Base-by-base conservation (phyloP, 495 filamentous ascomycete genomes). In the Aspergillus biplanus region DNA sequence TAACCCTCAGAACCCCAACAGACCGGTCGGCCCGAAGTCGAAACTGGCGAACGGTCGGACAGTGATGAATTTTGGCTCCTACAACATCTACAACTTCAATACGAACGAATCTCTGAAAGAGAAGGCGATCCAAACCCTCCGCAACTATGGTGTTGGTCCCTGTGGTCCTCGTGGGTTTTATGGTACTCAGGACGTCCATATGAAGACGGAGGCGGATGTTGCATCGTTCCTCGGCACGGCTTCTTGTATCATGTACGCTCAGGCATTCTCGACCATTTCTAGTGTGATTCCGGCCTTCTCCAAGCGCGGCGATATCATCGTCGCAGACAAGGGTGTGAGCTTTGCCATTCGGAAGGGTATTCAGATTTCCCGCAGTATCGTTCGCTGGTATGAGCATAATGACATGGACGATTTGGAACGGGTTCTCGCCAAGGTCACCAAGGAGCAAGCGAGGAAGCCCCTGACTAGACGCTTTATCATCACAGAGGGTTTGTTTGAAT, bases 91-190 rank as follows among this genome's bases (percentile, higher is more conserved):
- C 82, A 98, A 99, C 75, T 91, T 99, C 69, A 90, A 93, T 65
- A 87, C 85, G 27, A 96, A 97, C 72, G 93, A 97, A 61, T 83
- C 87, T 8, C 85, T 99, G 67, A 97, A 96, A 71, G 92, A 97
- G 58, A 93, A 96, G 71, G 95, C 93, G 0, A 92, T 98, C 64
- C 89, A 92, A 70, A 95, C 93, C 6, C 84, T 99, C 31, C 91
- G 94, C 55, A 94, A 88, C 62, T 98, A 99, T 69, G 95, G 95
- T 47, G 96, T 98, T 39, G 95, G 95, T 21, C 93, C 95, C 56
- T 99, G 95, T 75, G 93, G 93, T 37, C 95, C 95, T 3, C 94
- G 95, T 13, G 92, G 94, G 39, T 99, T 99, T 79, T 99, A 99
- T 79, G 95, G 93, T 57, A 98, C 91, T 31, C 96, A 99, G 72